Conservation (phyloP, 208 protist genomes). For the Tritrichomonas foetus region DNA sequence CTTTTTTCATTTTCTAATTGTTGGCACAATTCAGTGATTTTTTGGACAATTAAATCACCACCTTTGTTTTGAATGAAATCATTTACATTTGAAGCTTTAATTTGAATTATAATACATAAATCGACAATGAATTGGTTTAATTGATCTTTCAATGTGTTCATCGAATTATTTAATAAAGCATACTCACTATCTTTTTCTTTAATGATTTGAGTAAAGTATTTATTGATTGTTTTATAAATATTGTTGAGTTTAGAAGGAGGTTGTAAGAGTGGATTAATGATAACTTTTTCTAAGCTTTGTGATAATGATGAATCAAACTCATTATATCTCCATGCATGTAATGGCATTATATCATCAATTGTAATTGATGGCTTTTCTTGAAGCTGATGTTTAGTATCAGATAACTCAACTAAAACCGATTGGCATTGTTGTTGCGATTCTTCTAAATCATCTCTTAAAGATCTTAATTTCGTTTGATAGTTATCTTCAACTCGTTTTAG, state of each 20-base stretch:
- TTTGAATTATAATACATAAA: not conserved
- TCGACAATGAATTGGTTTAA: not conserved
- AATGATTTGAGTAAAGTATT: not conserved
- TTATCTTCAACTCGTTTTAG: not conserved
- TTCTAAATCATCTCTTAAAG: not conserved
- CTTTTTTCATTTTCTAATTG: not conserved
- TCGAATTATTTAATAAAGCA: too few species aligned
- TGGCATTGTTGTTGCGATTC: not conserved
- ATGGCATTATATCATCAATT: not conserved
- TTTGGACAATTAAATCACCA: not conserved
- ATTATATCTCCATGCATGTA: not conserved
- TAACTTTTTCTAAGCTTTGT: not conserved
- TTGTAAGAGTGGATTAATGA: not conserved
- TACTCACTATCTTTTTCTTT: not conserved
- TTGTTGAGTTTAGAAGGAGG: not conserved
- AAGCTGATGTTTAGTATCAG: not conserved
- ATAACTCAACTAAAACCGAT: not conserved
- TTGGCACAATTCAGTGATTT: not conserved
- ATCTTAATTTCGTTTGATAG: not conserved
- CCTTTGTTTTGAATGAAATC: not conserved
- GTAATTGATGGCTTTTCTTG: not conserved
- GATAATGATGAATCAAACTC: not conserved
- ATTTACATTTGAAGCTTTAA: not conserved
- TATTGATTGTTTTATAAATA: not conserved
- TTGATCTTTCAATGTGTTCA: not conserved